These are phyloP conservation scores for Yamadazyma sp. DNA, from an alignment of 805 yeast species.

Conservation along the genomic window DNA sequence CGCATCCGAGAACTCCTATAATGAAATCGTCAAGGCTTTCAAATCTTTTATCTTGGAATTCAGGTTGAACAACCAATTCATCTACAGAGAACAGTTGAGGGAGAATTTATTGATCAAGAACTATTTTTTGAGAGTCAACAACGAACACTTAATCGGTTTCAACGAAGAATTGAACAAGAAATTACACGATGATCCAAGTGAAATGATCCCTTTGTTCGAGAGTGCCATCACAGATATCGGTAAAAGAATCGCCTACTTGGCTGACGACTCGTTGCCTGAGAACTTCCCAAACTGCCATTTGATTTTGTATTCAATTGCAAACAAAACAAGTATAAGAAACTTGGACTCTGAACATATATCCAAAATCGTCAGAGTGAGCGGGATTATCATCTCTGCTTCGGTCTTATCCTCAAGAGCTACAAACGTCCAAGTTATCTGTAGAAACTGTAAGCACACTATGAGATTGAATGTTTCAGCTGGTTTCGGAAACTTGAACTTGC, in stretches of 20 bases:
- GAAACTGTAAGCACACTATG: conserved; percentile 81
- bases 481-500: conserved; percentile 68
- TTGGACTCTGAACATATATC: conserved; percentile 86
- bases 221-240: conserved; percentile 84
- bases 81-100: conserved; percentile 87
- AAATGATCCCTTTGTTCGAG: conserved; percentile 83
- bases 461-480: conserved; percentile 62
- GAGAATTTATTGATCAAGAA: conserved; percentile 79
- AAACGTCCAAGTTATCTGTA: conserved; percentile 77
- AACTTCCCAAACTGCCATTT: conserved; percentile 82
- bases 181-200: conserved; percentile 82
- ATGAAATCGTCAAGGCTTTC: conserved; percentile 75
- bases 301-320: conserved; percentile 70
- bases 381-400: conserved; percentile 89
- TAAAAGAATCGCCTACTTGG: conserved; percentile 58
- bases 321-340: conserved; percentile 71
- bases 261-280: conserved; percentile 45
- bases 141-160: conserved; percentile 82
- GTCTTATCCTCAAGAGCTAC: conserved; percentile 88
- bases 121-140: conserved; percentile 69
- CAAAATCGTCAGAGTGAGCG: conserved; percentile 86
- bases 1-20: conserved; percentile 59
- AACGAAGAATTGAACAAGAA: conserved; percentile 87
- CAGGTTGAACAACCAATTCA: conserved; percentile 75
- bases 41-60: conserved; percentile 81